These are phyloP conservation scores for Sordariomycetes sp. DNA, from an alignment of 2,329 filamentous ascomycete genomes.

Conservation along the genomic window DNA sequence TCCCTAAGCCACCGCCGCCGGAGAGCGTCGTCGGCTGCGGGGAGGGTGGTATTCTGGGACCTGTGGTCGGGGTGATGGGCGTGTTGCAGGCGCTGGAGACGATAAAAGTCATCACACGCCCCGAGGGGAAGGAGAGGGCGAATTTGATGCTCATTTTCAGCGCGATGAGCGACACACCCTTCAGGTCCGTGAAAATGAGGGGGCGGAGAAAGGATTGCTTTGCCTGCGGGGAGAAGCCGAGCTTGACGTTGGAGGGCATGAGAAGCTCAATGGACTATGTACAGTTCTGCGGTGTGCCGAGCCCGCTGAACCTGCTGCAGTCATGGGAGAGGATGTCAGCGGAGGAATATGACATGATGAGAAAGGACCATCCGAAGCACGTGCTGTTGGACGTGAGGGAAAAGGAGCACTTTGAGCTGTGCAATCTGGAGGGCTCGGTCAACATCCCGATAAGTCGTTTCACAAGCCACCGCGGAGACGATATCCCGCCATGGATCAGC, in stretches of 20 bases:
- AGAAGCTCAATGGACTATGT: conserved; percentile 66
- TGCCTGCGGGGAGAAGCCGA: conserved; percentile 59
- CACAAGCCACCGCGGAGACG: conserved; percentile 35
- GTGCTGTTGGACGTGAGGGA: conserved; percentile 78
- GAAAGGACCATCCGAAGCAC: conserved; percentile 27
- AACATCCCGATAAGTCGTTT: conserved; percentile 56
- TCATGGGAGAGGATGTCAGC: conserved; percentile 61
- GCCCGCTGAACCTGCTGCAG: conserved; percentile 45
- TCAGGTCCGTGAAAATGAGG: conserved; percentile 69
- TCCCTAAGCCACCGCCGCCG: conserved; percentile 76
- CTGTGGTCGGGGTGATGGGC: conserved; percentile 89
- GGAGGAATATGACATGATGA: conserved; percentile 36
- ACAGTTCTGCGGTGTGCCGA: conserved; percentile 66
- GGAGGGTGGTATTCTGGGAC: conserved; percentile 86
- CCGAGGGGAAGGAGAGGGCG: conserved; percentile 10
- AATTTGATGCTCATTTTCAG: conserved; percentile 34
- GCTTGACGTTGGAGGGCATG: conserved; percentile 55
- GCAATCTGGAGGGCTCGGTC: conserved; percentile 63
- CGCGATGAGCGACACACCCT: conserved; percentile 36
- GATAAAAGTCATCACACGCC: conserved; percentile 64
- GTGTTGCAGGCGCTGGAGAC: conserved; percentile 84
- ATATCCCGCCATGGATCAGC: conserved; percentile 27
- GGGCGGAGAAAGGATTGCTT: conserved; percentile 61
- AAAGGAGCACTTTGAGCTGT: conserved; percentile 75
- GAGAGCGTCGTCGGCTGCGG: conserved; percentile 79